These are phyloP conservation scores for Penicillium sp. DNA, from an alignment of 2,329 filamentous ascomycete genomes.

Conservation along the genomic window DNA sequence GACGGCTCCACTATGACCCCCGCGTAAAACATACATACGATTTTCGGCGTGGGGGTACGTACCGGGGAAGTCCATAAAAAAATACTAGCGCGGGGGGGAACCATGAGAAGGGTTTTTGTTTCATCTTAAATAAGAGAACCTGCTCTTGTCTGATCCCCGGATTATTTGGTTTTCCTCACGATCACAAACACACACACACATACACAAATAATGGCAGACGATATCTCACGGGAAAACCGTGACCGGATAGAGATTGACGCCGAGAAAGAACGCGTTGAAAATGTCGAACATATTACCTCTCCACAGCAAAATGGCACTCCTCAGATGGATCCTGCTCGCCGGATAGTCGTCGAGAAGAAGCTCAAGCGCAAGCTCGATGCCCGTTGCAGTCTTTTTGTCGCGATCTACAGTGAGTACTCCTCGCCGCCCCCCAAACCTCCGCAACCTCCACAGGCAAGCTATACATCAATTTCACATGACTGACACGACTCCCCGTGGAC, in stretches of 20 bases:
- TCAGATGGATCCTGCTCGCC: constrained; percentile 24
- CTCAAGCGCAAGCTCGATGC: constrained; percentile 30
- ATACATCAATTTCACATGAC: neutral
- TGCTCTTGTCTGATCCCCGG: neutral
- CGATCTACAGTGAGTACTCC: constrained; percentile 20
- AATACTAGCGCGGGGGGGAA: constrained; percentile 6
- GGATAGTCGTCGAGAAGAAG: constrained; percentile 24
- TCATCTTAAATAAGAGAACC: neutral
- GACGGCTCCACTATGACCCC: constrained; percentile 4
- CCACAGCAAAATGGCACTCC: constrained; percentile 4
- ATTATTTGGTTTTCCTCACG: neutral
- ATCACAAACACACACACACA: neutral
- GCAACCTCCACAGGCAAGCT: neutral
- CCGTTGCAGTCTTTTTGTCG: constrained; percentile 26
- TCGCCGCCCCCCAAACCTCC: neutral
- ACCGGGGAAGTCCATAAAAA: constrained; percentile 4
- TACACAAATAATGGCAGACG: constrained; percentile 17
- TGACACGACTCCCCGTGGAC: neutral
- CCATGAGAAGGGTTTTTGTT: neutral
- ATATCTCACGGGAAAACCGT: constrained; percentile 18
- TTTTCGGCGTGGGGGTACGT: constrained; percentile 10
- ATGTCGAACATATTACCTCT: constrained; percentile 19
- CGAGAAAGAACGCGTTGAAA: constrained; percentile 20
- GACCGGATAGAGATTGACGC: constrained; percentile 15
- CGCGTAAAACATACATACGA: neutral